Conservation (phyloP, 1,139 yeast species). For the Geotrichum siamense region DNA sequence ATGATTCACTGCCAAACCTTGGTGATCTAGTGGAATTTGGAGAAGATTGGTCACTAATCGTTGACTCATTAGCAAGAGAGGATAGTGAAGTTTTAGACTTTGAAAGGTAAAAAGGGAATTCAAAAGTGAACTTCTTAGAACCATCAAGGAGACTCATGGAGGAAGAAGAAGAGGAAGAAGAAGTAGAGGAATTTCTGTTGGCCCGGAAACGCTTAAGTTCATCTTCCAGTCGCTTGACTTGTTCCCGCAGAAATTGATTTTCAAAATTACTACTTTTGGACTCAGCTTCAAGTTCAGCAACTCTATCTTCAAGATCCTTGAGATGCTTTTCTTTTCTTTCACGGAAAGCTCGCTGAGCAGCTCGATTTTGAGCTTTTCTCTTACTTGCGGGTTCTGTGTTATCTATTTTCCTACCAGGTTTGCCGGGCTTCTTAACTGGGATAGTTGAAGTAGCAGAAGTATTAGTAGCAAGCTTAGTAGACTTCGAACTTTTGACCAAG, state of each 20-base stretch:
- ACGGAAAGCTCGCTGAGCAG: slow-evolving; percentile 94
- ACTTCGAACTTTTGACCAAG: neutral
- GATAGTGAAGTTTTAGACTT: neutral
- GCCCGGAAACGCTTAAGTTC: slow-evolving; percentile 53
- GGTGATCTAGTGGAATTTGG: slow-evolving; percentile 1
- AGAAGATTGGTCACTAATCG: neutral
- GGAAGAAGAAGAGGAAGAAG: slow-evolving; percentile 1
- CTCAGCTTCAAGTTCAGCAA: slow-evolving; percentile 60
- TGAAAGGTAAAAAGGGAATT: slow-evolving; percentile 36
- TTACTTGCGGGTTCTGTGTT: slow-evolving; percentile 75
- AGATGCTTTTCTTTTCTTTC: slow-evolving; percentile 87
- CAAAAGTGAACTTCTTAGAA: slow-evolving; percentile 31
- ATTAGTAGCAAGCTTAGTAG: slow-evolving; percentile 1
- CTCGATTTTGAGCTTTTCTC: slow-evolving; percentile 93
- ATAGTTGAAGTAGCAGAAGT: slow-evolving; percentile 25
- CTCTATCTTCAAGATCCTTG: slow-evolving; percentile 79
- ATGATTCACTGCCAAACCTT: slow-evolving; percentile 8
- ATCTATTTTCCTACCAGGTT: slow-evolving; percentile 66
- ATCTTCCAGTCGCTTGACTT: slow-evolving; percentile 63
- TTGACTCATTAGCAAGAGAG: neutral
- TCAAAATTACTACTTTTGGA: slow-evolving; percentile 59
- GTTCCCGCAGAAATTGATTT: slow-evolving; percentile 64
- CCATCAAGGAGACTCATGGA: neutral
- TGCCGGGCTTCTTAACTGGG: slow-evolving; percentile 11
- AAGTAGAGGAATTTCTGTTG: neutral